phyloP scores from a whole-genome alignment of 73 alveolate species.

The Stentor coeruleus region DNA sequence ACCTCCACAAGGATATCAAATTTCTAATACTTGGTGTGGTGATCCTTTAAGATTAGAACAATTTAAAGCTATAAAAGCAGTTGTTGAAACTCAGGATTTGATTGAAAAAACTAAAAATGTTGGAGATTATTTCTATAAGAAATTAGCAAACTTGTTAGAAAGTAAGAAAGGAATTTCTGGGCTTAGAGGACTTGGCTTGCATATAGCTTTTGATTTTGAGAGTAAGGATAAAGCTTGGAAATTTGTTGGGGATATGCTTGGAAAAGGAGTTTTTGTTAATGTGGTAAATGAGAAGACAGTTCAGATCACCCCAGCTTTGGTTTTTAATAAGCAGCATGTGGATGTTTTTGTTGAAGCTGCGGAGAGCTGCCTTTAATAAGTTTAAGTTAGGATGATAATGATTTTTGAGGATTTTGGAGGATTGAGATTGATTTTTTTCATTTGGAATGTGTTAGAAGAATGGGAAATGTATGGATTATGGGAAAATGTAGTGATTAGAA shows the following conservation, averaged over 20 bases:
- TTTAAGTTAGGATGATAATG: no score
- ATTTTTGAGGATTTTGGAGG: no score
- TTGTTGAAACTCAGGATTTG: background rate
- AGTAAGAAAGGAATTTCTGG: background rate
- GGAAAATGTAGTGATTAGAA: no score
- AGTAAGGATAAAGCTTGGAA: conserved; percentile 1
- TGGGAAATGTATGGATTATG: no score
- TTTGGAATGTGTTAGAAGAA: no score
- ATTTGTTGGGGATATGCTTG: background rate
- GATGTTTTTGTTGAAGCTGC: conserved; percentile 12
- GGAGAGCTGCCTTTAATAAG: no score
- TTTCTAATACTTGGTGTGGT: conserved; percentile 15
- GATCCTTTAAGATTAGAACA: background rate
- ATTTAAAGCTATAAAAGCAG: background rate
- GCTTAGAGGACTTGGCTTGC: conserved; percentile 15
- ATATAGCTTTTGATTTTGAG: background rate
- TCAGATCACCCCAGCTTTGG: conserved; percentile 19
- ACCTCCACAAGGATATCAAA: background rate
- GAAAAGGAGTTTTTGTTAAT: background rate
- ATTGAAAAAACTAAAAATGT: background rate
- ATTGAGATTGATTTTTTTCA: no score
- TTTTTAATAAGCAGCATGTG: background rate
- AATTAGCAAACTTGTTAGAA: background rate
- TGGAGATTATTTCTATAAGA: background rate
- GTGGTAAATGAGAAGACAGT: background rate